Evolutionary conservation across 2,329 filamentous ascomycete genomes (phyloP).

Genomic region (Mycogone perniciosa): DNA sequence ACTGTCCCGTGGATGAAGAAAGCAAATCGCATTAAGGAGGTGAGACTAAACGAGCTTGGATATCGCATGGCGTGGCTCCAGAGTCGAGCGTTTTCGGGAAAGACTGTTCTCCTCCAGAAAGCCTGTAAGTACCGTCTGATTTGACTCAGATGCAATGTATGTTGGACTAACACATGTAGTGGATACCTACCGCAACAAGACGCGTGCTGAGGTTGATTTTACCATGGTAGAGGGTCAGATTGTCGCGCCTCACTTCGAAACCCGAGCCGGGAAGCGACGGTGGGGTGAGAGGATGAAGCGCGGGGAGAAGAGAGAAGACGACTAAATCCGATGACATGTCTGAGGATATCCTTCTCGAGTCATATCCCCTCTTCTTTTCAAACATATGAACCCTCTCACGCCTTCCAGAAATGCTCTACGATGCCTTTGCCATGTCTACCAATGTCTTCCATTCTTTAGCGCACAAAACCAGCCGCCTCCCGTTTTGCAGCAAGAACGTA

Average conservation of each 20-base stretch:
- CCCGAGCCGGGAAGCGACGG: constrained; percentile 73
- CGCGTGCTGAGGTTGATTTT: constrained; percentile 71
- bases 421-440: background rate
- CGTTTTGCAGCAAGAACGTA: too few species aligned
- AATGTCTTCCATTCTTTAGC: background rate
- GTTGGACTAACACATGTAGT: constrained; percentile 44
- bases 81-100: constrained; percentile 80
- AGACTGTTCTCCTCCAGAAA: constrained; percentile 83
- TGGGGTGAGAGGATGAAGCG: constrained; percentile 55
- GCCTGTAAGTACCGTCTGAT: constrained; percentile 61
- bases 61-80: constrained; percentile 97
- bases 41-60: constrained; percentile 86
- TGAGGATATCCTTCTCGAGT: background rate
- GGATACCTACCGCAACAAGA: constrained; percentile 91
- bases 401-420: background rate
- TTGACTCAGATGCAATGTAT: constrained; percentile 9
- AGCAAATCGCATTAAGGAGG: constrained; percentile 68
- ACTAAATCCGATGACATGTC: constrained; percentile 12
- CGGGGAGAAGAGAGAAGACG: constrained; percentile 26
- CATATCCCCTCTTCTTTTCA: background rate
- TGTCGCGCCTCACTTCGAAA: constrained; percentile 82
- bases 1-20: constrained; percentile 69
- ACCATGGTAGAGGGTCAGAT: constrained; percentile 67
- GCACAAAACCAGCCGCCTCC: too few species aligned
- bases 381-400: background rate